Base-by-base conservation (phyloP, 2,329 filamentous ascomycete genomes). In the Pseudomassariella vexata region DNA sequence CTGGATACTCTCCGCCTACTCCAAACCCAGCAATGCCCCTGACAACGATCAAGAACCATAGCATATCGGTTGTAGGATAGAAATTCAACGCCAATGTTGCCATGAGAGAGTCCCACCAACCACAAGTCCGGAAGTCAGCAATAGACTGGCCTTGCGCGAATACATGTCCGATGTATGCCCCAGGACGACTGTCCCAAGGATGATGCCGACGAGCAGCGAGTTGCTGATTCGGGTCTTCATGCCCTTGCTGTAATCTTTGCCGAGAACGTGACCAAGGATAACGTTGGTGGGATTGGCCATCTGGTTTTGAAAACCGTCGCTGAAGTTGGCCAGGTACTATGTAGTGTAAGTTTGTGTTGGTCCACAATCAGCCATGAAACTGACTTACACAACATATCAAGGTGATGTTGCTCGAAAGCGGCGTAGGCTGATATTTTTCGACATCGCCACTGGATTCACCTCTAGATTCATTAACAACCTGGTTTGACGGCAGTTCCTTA, bases 1-100 rank as follows among this genome's bases (percentile, higher is more conserved):
- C 49, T 18, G 56, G 56, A 35, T 59, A 59, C 41, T 60, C 56
- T 4, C 56, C 56, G 1, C 56, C 57, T 4, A 59, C 55, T 4
- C 56, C 57, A 9, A 60, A 56, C 0, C 57, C 57, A 18, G 52
- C 48, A 18, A 59, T 55, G 1, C 56, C 57, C 4, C 57, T 52
- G 6, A 54, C 56, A 1, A 57, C 38, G 7, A 56, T 54, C 23
- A 60, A 49, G 34, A 47, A 60, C 57, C 57, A 61, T 6, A 60
- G 38, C 52, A 60, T 56, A 10, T 56, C 50, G 6, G 42, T 25
- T 4, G 40, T 21, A 5, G 40, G 35, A 0, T 44, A 24, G 4
- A 64, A 50, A 23, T 57, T 49, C 19, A 64, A 49, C 2, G 55
- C 56, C 26, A 63, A 36, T 3, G 53, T 51, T 4, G 59, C 48